phyloP scores from a whole-genome alignment of 2,329 filamentous ascomycete genomes.

The Coleophoma crateriformis region DNA sequence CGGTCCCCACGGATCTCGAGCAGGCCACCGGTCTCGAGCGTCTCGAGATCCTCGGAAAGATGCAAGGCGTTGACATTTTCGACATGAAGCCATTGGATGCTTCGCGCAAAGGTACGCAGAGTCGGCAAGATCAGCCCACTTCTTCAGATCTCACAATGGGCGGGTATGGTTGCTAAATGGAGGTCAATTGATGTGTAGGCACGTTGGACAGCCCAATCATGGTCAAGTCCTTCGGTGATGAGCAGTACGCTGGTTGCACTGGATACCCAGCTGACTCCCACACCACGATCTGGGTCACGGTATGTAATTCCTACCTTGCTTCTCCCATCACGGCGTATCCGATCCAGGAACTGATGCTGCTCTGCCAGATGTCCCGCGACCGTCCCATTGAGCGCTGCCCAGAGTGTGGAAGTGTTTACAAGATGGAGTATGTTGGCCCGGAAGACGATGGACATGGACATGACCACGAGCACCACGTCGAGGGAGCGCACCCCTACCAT shows the following conservation, averaged over 20 bases:
- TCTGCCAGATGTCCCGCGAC: constrained; percentile 70
- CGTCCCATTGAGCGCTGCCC: constrained; percentile 92
- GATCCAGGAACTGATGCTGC: neutral
- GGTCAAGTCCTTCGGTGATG: constrained; percentile 86
- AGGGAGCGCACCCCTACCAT: constrained; percentile 49
- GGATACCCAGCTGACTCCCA: constrained; percentile 91
- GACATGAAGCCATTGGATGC: constrained; percentile 96
- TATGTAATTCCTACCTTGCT: constrained; percentile 37
- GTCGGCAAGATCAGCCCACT: neutral
- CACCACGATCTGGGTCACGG: constrained; percentile 82
- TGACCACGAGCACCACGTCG: constrained; percentile 51
- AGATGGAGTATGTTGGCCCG: constrained; percentile 94
- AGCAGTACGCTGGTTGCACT: constrained; percentile 97
- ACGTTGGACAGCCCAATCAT: constrained; percentile 86
- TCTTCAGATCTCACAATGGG: neutral
- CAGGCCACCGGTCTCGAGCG: constrained; percentile 97
- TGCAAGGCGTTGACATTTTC: constrained; percentile 97
- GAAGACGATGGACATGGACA: constrained; percentile 63
- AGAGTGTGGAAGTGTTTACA: constrained; percentile 94
- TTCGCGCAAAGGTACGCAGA: constrained; percentile 68
- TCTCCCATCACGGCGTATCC: neutral
- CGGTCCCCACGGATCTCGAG: constrained; percentile 88
- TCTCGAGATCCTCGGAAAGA: constrained; percentile 98
- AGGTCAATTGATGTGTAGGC: constrained; percentile 43
- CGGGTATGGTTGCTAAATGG: constrained; percentile 7